A percentile compares a stretch with the other conserved stretches of the same genome.
Evolutionary conservation across 2,329 filamentous ascomycete species (phyloP).

Genomic region (Claviceps sp.): DNA sequence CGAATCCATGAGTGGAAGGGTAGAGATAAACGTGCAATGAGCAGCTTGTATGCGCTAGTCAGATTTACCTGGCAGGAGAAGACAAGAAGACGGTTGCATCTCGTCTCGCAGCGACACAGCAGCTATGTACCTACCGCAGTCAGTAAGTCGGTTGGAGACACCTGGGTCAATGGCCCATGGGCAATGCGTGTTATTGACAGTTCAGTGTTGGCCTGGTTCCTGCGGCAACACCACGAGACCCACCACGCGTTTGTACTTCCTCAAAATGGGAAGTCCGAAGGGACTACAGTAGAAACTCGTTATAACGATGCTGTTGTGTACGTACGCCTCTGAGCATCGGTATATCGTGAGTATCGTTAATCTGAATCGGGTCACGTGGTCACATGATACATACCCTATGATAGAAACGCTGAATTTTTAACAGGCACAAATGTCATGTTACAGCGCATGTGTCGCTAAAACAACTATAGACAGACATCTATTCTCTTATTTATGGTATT

Average conservation of each 20-base stretch:
- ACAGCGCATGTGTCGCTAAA: too few species aligned
- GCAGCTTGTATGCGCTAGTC: slow-evolving; percentile 2
- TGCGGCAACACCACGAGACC: not conserved
- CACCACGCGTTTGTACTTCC: not conserved
- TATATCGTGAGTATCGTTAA: too few species aligned
- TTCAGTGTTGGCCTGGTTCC: not conserved
- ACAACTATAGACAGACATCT: too few species aligned
- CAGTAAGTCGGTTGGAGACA: not conserved
- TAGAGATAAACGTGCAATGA: not conserved
- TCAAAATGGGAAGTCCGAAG: too few species aligned
- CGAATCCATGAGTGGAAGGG: slow-evolving; percentile 31
- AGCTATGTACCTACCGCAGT: slow-evolving; percentile 3
- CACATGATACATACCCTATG: too few species aligned
- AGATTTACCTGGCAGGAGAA: slow-evolving; percentile 5
- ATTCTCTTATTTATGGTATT: too few species aligned
- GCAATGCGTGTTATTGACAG: not conserved
- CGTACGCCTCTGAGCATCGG: too few species aligned
- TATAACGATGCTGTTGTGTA: too few species aligned
- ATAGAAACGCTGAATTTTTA: too few species aligned
- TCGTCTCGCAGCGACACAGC: slow-evolving; percentile 10
- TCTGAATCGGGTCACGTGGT: too few species aligned
- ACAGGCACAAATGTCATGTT: too few species aligned
- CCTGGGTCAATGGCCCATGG: not conserved
- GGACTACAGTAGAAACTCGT: too few species aligned
- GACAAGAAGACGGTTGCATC: slow-evolving; percentile 11